Evolutionary conservation across 2,329 filamentous ascomycete genomes (phyloP).

Genomic region (Pseudocercospora pini-densiflorae): DNA sequence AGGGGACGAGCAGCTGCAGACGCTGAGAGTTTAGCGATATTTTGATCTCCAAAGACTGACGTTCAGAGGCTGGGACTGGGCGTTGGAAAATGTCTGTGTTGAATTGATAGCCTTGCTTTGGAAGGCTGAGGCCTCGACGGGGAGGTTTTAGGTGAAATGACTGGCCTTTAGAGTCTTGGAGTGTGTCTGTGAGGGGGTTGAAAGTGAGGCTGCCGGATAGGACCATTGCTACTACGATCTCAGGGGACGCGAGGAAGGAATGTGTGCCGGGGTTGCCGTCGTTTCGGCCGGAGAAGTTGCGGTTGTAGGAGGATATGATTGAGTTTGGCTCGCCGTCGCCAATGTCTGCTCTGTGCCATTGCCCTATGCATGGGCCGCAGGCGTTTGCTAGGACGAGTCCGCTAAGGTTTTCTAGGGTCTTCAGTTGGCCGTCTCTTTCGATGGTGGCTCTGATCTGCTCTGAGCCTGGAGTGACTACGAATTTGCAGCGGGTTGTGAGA

Average conservation of each 20-base stretch:
- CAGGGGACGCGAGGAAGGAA: conserved; percentile 89
- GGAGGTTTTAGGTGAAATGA: conserved; percentile 88
- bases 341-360: conserved; percentile 50
- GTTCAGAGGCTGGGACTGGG: conserved; percentile 78
- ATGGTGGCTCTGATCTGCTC: conserved; percentile 97
- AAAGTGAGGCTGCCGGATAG: conserved; percentile 86
- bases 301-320: conserved; percentile 99
- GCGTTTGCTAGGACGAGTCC: conserved; percentile 95
- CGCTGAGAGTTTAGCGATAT: conserved; percentile 91
- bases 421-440: conserved; percentile 62
- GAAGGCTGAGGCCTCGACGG: conserved; percentile 48
- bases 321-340: conserved; percentile 96
- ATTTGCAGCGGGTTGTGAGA: conserved; percentile 88
- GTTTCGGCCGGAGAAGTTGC: conserved; percentile 99
- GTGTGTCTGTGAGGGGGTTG: conserved; percentile 83
- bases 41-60: conserved; percentile 71
- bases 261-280: conserved; percentile 94
- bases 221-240: conserved; percentile 84
- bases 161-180: conserved; percentile 95
- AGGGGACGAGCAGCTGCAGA: conserved; percentile 88
- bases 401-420: conserved; percentile 95
- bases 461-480: conserved; percentile 94
- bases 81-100: conserved; percentile 73
- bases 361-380: conserved; percentile 70
- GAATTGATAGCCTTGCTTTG: conserved; percentile 75